These are phyloP conservation scores for Solanum dulcamara DNA, from an alignment of 257 asterid genomes.

Conservation along the genomic window DNA sequence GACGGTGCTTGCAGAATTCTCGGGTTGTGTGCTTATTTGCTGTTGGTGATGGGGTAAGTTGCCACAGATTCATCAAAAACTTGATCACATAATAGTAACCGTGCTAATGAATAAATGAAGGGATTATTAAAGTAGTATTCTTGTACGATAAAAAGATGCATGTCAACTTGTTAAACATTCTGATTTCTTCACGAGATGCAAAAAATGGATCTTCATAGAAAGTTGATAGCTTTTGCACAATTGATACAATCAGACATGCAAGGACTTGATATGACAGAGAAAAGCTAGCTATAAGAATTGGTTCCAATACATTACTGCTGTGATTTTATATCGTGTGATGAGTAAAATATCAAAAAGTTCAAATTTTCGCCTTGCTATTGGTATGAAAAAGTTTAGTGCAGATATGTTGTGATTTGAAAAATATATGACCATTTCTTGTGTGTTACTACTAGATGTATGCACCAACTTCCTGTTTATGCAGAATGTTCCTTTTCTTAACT, in stretches of 20 bases:
- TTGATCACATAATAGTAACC: background rate
- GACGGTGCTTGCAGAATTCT: slow-evolving; percentile 76
- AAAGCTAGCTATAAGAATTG: background rate
- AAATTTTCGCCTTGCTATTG: background rate
- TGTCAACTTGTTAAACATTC: background rate
- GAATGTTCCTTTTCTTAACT: too few species aligned
- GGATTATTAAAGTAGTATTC: background rate
- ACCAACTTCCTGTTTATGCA: too few species aligned
- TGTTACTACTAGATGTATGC: too few species aligned
- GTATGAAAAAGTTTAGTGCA: background rate
- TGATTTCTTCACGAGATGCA: background rate
- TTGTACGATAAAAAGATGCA: background rate
- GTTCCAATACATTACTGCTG: background rate
- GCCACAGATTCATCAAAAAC: background rate
- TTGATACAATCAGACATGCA: background rate
- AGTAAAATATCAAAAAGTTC: background rate
- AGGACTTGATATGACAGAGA: background rate
- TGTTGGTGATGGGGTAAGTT: slow-evolving; percentile 96
- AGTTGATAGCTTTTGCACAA: background rate
- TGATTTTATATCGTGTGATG: background rate
- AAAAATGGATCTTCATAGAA: background rate
- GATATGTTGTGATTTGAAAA: too few species aligned
- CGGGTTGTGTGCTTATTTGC: slow-evolving; percentile 67
- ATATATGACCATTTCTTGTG: too few species aligned
- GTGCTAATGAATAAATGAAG: background rate